Evolutionary conservation across 2,329 filamentous ascomycete genomes (phyloP), one percentile per base, ranked within the genome.

Genomic region (Sporothrix brunneoviolacea): DNA sequence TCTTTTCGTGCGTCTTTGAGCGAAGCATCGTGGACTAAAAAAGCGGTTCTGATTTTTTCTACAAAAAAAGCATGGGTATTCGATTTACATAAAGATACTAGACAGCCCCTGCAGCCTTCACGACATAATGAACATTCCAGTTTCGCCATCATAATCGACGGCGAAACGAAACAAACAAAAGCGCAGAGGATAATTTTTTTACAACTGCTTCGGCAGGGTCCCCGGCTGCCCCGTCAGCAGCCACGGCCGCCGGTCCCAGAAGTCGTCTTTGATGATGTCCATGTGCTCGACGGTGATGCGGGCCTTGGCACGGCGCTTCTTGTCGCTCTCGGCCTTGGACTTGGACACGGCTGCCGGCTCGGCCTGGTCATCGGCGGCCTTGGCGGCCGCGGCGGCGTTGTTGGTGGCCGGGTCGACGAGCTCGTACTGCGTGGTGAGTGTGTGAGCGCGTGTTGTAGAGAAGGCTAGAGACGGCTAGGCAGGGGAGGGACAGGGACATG

Each of bases 191-290:
- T 15, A 18, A 8, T 4, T 10, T 2, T 13, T 7, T 44, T 36
- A 58, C 16, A 56, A 32, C 42, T 81, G 76, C 62, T 80, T 82
- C n/a, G 82, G 82, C 59, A 84, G 72, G 61, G 79, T 84, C 19
- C 85, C 85, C 5, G 84, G 84, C 65, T 82, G 86, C 56, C 85
- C 84, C 1, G 84, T 87, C 48, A 91, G 64, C 51, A 93, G 74
- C 88, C 91, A 97, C 2, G 91, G 90, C 62, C 91, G 76, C 60
- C 76, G 77, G 56, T 88, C 77, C 93, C 93, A 98, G 64, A 98
- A 98, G 4, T 88, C 86, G 66, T 97, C 88, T 60, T 86, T 90
- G 68, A 98, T 97, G 60, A 98, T 87, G 69, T 98, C 93, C 53
- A 93, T 70, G 71, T 97, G 90, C 62, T 91, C 84, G 33, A 94